These are phyloP conservation scores for Phylloporus sp. DNA, from an alignment of 768 basidiomycete genomes.

Conservation along the genomic window DNA sequence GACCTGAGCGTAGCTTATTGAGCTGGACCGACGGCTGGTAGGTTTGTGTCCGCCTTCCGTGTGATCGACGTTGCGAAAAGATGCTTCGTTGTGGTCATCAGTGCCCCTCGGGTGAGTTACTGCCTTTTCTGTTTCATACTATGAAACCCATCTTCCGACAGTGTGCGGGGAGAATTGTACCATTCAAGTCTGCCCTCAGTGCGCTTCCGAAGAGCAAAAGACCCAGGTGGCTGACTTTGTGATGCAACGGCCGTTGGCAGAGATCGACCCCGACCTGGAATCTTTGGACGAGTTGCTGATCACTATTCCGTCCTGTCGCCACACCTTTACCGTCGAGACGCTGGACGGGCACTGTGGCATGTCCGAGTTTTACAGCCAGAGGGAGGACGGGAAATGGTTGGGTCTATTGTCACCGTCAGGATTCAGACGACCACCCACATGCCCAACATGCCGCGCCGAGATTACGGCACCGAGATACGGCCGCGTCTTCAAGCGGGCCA, in stretches of 20 bases:
- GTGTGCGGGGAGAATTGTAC: slow-evolving; percentile 66
- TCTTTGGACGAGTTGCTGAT: slow-evolving; percentile 50
- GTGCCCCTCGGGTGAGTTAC: slow-evolving; percentile 57
- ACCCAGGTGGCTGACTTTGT: slow-evolving; percentile 55
- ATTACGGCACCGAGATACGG: slow-evolving; percentile 60
- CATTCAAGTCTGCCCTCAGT: slow-evolving; percentile 49
- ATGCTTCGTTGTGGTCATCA: slow-evolving; percentile 54
- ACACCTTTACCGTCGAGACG: slow-evolving; percentile 67
- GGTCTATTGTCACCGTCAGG: slow-evolving; percentile 39
- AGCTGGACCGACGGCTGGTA: slow-evolving; percentile 19
- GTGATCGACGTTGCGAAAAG: slow-evolving; percentile 48
- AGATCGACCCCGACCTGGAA: slow-evolving; percentile 38
- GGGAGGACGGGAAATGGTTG: slow-evolving; percentile 37
- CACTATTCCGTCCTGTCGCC: slow-evolving; percentile 55
- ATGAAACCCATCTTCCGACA: slow-evolving; percentile 21
- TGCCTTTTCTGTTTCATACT: not conserved
- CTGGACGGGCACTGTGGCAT: slow-evolving; percentile 58
- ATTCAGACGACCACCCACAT: slow-evolving; percentile 43
- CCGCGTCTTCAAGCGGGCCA: slow-evolving; percentile 54
- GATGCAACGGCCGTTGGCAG: slow-evolving; percentile 44
- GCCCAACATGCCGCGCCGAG: slow-evolving; percentile 56
- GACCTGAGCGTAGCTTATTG: not conserved
- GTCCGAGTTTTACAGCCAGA: slow-evolving; percentile 42
- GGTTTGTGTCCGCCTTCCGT: slow-evolving; percentile 64
- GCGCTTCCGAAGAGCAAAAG: slow-evolving; percentile 37